Evolutionary conservation across 139 green algal genomes (phyloP), one percentile per base, ranked within the genome.

Genomic region (Choricystis sp.): DNA sequence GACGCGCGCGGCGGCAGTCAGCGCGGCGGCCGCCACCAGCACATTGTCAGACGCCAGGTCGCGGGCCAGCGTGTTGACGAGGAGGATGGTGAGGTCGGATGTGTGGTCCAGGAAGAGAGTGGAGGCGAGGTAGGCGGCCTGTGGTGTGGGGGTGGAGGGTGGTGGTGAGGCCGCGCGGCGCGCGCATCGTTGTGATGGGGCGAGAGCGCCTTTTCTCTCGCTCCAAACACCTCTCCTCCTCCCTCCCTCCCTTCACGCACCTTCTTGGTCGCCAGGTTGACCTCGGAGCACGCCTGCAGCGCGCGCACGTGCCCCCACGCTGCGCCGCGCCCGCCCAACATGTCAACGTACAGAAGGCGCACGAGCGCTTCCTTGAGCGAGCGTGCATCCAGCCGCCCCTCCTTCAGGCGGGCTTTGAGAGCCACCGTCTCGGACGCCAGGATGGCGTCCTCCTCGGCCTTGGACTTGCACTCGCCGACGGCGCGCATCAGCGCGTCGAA

Each of bases 251-350:
- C 29, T 27, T 9, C 26, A 20, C 68, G 28, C 68, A 83, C 81
- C 79, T 86, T 85, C 64, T 91, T 91, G 24, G 81, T 76, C n/a
- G 75, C 48, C 65, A 89, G 61, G 49, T 74, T 75, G 14, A 73
- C 79, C 29, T 85, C 74, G 60, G 75, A 75, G 74, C 82, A 89
- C 19, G 78, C 71, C 62, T 94, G 91, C 27, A 95, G 81, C 19
- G 85, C 87, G 26, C 86, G 73, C 26, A 93, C 85, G 68, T 96
- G 84, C 3, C 83, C 92, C 70, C 93, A 97, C 49, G 73, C 83
- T 1, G 84, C 89, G 67, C 97, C 91, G 70, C 97, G 91, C n/a
- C n/a, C n/a, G 1, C 91, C 92, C 25, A 99, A 85, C 86, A 99
- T 98, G 62, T 99, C 91, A 20, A 95, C 88, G 59, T 99, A 99